Evolutionary conservation across 148 eudicot genomes (phyloP), one percentile per base, ranked within the genome.

Genomic region (Silene uniflora): DNA sequence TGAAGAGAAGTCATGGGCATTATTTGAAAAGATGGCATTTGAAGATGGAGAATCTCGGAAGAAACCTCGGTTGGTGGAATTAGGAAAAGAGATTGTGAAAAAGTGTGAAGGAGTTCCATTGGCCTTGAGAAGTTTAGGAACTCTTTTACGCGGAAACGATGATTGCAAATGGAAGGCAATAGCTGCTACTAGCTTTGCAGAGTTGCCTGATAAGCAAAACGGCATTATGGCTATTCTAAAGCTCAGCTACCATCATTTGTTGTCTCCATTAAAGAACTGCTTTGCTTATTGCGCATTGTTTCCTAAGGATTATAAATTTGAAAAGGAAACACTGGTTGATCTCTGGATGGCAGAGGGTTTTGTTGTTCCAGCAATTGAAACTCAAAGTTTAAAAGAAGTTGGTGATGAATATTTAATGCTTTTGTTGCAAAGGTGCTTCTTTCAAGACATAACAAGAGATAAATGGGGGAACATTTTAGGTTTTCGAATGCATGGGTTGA

Each of bases 321-420:
- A 69, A 0, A 78, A 74, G 42, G 63, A 72, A 27, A 62, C 44
- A 2, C 1, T 84, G 62, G 58, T 72, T 12, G 42, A 32, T 17
- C 74, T 75, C 17, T 81, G 86, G 86, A 84, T 78, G 70, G 82
- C 82, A 0, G 72, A 84, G 14, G 82, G 82, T 0, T 77, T 76
- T 19, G n/a, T 84, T n/a, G 6, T 46, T 18, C 66, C 69, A 10
- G 6, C 24, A 16, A 19, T 44, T 25, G 19, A 3, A 65, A 6
- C n/a, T 16, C 58, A 54, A 24, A 52, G 73, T 17, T 1, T 52
- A 4, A 62, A 79, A 17, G 78, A 74, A 24, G 18, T 22, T 13
- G 75, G 60, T 47, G 64, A 77, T 0, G 68, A 80, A 47, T 69
- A 69, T 29, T 27, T 81, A 6, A 23, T 17, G 49, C 44, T 12